A percentile compares a stretch with the other conserved stretches of the same genome.
These are phyloP conservation scores for Durusdinium trenchii DNA, from an alignment of 73 alveolate species.

Conservation along the genomic window DNA sequence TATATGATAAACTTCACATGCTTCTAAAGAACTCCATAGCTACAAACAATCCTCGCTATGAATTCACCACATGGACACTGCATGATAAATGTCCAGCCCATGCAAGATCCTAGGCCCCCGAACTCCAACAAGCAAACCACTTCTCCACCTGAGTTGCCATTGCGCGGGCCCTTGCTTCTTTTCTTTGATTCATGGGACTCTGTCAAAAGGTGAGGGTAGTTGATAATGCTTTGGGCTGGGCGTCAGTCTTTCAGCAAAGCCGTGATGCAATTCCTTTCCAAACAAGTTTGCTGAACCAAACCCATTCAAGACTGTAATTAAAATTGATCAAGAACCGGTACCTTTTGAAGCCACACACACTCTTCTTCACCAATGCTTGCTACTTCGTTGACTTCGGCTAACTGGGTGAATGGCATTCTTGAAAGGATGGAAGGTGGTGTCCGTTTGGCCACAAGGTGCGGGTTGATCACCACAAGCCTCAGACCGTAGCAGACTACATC, in stretches of 20 bases:
- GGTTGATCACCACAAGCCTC: conserved; percentile 94
- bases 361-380: not conserved
- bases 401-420: conserved; percentile 9
- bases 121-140: conserved; percentile 92
- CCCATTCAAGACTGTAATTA: no score
- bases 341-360: not conserved
- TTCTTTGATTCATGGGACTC: not conserved
- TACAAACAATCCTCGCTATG: no score
- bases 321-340: no score
- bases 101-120: not conserved
- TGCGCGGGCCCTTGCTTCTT: not conserved
- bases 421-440: conserved; percentile 89
- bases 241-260: not conserved
- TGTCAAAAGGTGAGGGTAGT: not conserved
- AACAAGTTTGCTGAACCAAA: no score
- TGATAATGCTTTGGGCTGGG: not conserved
- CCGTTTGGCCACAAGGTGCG: conserved; percentile 89
- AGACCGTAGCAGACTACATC: no score
- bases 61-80: no score
- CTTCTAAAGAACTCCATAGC: no score
- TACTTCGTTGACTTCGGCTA: not conserved
- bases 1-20: no score
- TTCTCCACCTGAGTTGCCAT: conserved; percentile 54
- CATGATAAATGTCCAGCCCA: no score
- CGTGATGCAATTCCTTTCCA: not conserved